These are phyloP conservation scores for Fusarium neocosmosporiellum DNA, from an alignment of 2,329 filamentous ascomycete genomes.

Conservation along the genomic window DNA sequence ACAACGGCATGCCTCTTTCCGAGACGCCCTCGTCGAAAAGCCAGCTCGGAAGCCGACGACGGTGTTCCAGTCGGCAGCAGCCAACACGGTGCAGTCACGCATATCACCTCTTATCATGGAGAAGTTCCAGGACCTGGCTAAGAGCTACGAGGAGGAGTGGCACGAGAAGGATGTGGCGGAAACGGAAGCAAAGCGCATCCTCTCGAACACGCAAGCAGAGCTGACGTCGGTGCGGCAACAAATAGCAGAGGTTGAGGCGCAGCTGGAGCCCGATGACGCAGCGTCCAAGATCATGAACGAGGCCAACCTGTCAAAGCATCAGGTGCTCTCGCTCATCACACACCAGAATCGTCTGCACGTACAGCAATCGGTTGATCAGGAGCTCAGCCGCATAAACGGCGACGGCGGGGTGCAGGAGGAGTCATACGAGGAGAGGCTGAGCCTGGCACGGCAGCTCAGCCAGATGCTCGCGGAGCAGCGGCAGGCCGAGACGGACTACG, in stretches of 20 bases:
- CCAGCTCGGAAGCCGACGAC: slow-evolving; percentile 54
- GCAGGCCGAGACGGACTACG: slow-evolving; percentile 73
- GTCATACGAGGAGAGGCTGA: slow-evolving; percentile 65
- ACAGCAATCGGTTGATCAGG: slow-evolving; percentile 62
- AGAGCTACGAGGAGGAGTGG: slow-evolving; percentile 79
- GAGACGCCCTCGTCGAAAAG: slow-evolving; percentile 60
- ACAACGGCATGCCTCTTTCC: slow-evolving; percentile 65
- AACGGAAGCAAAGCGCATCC: slow-evolving; percentile 72
- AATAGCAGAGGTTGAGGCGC: slow-evolving; percentile 66
- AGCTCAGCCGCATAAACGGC: slow-evolving; percentile 64
- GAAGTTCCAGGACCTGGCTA: slow-evolving; percentile 77
- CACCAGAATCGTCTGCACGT: slow-evolving; percentile 65
- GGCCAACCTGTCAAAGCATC: slow-evolving; percentile 60
- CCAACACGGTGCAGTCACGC: slow-evolving; percentile 75
- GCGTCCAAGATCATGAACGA: slow-evolving; percentile 63
- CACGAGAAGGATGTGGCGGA: slow-evolving; percentile 78
- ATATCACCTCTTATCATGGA: slow-evolving; percentile 77
- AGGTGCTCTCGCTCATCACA: slow-evolving; percentile 61
- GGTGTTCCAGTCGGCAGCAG: slow-evolving; percentile 71
- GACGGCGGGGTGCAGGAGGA: slow-evolving; percentile 55
- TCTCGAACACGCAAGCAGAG: slow-evolving; percentile 76
- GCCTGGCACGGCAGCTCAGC: slow-evolving; percentile 68
- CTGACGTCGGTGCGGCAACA: slow-evolving; percentile 70
- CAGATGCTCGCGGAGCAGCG: slow-evolving; percentile 69
- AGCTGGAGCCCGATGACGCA: slow-evolving; percentile 66